Evolutionary conservation across 352 stramenopile genomes (phyloP).

Genomic region (Phytophthora melonis): DNA sequence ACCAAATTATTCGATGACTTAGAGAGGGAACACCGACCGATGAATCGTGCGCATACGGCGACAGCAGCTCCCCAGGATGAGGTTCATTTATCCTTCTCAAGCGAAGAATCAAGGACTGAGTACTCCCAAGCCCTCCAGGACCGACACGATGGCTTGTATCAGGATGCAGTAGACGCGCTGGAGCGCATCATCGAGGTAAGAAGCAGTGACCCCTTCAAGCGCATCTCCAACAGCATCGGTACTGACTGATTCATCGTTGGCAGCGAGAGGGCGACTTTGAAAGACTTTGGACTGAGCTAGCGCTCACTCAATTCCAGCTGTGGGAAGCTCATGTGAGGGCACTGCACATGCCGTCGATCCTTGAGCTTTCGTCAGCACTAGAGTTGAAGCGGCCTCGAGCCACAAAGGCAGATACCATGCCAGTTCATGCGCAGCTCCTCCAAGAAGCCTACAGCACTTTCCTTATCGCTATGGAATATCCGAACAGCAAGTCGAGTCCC

Average conservation of each 20-base stretch:
- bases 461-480: conserved; percentile 84
- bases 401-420: conserved; percentile 18
- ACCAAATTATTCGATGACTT: background rate
- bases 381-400: conserved; percentile 16
- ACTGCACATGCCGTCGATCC: conserved; percentile 48
- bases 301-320: conserved; percentile 63
- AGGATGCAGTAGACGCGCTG: conserved; percentile 45
- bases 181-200: conserved; percentile 61
- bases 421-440: conserved; percentile 31
- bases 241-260: conserved; percentile 18
- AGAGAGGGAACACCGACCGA: conserved; percentile 4
- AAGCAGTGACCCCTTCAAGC: background rate
- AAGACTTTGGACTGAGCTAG: conserved; percentile 67
- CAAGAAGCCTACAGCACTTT: conserved; percentile 80
- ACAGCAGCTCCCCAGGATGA: conserved; percentile 9
- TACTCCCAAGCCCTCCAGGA: conserved; percentile 46
- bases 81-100: conserved; percentile 22
- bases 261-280: conserved; percentile 68
- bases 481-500: conserved; percentile 70
- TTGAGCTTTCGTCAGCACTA: conserved; percentile 23
- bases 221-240: background rate
- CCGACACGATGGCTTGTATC: conserved; percentile 50
- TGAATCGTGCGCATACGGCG: conserved; percentile 17
- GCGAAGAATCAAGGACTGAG: conserved; percentile 36
- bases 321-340: conserved; percentile 59